Evolutionary conservation across 495 filamentous ascomycete genomes (phyloP).

Genomic region (Talaromyces stipitatus): DNA sequence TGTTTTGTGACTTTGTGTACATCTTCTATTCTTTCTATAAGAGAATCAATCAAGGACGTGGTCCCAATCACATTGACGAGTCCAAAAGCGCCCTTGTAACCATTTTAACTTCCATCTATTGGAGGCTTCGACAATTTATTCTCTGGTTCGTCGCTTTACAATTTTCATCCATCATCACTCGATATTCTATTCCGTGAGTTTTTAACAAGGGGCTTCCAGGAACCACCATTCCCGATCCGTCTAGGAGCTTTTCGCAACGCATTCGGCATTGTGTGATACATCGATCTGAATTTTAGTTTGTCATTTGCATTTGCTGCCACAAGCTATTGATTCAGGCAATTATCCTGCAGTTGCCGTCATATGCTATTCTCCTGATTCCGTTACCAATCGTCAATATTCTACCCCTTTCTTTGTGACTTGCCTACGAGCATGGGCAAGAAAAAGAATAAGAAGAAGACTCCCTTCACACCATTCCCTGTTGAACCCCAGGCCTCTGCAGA

Average conservation of each 20-base stretch:
- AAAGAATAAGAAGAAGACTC: slow-evolving; percentile 7
- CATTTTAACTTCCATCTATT: background rate
- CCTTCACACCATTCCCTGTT: slow-evolving; percentile 1
- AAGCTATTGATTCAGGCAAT: background rate
- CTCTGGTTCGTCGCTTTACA: slow-evolving; percentile 4
- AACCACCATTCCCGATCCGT: slow-evolving; percentile 2
- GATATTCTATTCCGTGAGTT: background rate
- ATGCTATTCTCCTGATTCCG: background rate
- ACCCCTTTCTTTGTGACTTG: background rate
- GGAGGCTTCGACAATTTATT: background rate
- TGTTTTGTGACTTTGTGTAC: background rate
- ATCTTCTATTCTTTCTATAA: background rate
- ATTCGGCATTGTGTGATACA: background rate
- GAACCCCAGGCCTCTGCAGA: slow-evolving; percentile 3
- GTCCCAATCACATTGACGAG: background rate
- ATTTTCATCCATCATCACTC: background rate
- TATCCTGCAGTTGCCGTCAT: slow-evolving; percentile 1
- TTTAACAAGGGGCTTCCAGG: background rate
- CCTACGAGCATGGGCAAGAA: slow-evolving; percentile 5
- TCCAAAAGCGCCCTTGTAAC: background rate
- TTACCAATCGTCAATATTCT: background rate
- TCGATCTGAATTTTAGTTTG: background rate
- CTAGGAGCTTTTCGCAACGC: background rate
- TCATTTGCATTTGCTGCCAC: background rate
- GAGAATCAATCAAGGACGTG: background rate